Percentiles rank a stretch among this genome's conserved stretches.
Conservation (phyloP, 495 filamentous ascomycete species). For the Aeminium ludgeri region DNA sequence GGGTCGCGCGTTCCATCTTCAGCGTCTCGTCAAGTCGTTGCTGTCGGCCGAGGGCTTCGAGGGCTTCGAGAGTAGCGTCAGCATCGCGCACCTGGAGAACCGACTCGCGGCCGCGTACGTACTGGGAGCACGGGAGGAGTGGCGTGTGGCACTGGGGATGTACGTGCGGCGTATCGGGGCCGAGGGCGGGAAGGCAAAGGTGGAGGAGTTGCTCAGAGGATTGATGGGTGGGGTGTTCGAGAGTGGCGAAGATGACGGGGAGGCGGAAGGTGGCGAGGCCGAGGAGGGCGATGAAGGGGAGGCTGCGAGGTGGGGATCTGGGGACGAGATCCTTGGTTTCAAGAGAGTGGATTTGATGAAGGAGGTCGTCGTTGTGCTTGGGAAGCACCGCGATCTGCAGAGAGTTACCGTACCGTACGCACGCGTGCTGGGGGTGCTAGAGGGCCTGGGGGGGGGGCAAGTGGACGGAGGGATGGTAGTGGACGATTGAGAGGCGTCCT, state of each 20-base stretch:
- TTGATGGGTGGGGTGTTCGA: constrained; percentile 55
- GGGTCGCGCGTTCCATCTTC: constrained; percentile 73
- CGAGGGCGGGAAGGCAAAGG: constrained; percentile 69
- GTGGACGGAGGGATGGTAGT: not conserved
- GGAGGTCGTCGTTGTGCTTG: constrained; percentile 78
- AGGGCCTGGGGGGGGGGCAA: not conserved
- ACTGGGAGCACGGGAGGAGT: constrained; percentile 76
- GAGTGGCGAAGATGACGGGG: constrained; percentile 27
- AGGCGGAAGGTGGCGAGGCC: constrained; percentile 32
- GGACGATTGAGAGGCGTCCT: too few relatives aligned
- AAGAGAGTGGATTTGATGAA: constrained; percentile 67
- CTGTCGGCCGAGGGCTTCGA: constrained; percentile 80
- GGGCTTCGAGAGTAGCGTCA: constrained; percentile 75
- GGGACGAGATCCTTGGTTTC: constrained; percentile 72
- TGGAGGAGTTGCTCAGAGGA: constrained; percentile 73
- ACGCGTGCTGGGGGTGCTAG: constrained; percentile 10
- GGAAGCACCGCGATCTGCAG: constrained; percentile 25
- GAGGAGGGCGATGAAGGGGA: constrained; percentile 37
- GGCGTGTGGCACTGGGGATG: constrained; percentile 81
- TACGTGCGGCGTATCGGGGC: constrained; percentile 89
- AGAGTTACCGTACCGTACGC: constrained; percentile 18
- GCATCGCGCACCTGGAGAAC: constrained; percentile 91
- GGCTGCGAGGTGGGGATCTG: constrained; percentile 38
- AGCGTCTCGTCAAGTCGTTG: constrained; percentile 72
- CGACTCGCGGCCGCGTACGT: constrained; percentile 75